Percentiles rank a stretch among this genome's conserved stretches.
These are phyloP conservation scores for Trypanosoma lewisi DNA, from an alignment of 208 protist genomes.

Conservation along the genomic window DNA sequence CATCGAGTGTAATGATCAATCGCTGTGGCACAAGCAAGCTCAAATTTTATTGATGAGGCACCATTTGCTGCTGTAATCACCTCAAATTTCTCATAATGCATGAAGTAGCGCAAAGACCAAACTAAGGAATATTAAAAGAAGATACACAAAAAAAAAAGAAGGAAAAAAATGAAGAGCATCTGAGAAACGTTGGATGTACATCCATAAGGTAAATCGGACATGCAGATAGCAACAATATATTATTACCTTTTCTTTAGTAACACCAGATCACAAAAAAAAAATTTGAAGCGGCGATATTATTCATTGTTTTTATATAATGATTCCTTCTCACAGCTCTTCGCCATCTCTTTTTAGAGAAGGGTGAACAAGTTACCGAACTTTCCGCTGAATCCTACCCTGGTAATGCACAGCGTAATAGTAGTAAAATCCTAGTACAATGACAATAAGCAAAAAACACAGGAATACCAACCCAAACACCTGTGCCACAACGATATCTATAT, in stretches of 20 bases:
- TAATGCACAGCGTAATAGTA: constrained; percentile 11
- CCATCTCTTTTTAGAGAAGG: too few species aligned
- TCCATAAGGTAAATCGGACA: too few species aligned
- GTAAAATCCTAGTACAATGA: constrained; percentile 7
- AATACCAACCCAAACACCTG: constrained; percentile 21
- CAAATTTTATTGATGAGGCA: constrained; percentile 27
- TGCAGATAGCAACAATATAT: too few species aligned
- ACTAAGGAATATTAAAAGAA: not conserved
- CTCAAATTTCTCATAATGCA: constrained; percentile 46
- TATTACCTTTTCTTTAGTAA: too few species aligned
- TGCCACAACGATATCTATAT: constrained; percentile 7
- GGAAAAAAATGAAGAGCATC: too few species aligned
- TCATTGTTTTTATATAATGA: too few species aligned
- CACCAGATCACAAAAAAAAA: too few species aligned
- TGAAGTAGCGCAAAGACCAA: constrained; percentile 1
- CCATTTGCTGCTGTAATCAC: constrained; percentile 42
- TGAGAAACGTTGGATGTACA: too few species aligned
- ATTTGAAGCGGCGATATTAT: too few species aligned
- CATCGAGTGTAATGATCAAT: constrained; percentile 53
- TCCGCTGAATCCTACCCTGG: constrained; percentile 1
- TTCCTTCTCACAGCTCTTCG: too few species aligned
- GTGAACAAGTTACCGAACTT: too few species aligned
- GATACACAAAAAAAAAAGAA: too few species aligned
- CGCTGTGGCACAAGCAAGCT: constrained; percentile 53
- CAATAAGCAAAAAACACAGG: constrained; percentile 18